Base-by-base conservation (phyloP, 1,284 basidiomycete genomes). In the Ceratobasidium sp. region DNA sequence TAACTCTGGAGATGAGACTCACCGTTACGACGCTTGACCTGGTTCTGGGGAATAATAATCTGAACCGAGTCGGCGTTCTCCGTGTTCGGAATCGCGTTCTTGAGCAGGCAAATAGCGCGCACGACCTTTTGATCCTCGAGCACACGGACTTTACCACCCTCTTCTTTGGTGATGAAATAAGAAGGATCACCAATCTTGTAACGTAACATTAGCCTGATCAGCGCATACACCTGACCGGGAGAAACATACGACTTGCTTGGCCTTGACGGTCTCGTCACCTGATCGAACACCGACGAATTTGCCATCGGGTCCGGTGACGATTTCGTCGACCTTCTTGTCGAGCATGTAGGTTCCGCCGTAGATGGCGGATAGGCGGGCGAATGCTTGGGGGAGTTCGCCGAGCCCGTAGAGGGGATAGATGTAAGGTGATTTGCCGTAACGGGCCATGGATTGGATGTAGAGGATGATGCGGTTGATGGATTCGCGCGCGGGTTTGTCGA, bases 331-430 rank as follows among this genome's bases (percentile, higher is more conserved):
- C 69, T 84, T 84, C 82, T 99, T 99, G 84, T 98, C 95, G 69
- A 99, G 89, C 97, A 99, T 99, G 82, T 99, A 99, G 16, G 97
- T 99, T 62, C 97, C 97, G 66, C 97, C 97, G 78, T 99, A 98
- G 78, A 99, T 98, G 74, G 97, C 97, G 73, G 92, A 95, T 69
- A 98, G 85, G 77, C 97, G 94, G 16, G 97, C 97, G 77, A 99
- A 99, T 1, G 96, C 94, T 78, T 99, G 97, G 21, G 97, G 97
- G 57, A 99, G 89, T 80, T 99, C 97, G 74, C 97, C 97, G 59
- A 99, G 90, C 73, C 97, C 97, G 79, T 99, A 99, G 64, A 98
- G 86, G 14, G 97, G 97, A 82, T 99, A 99, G 78, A 99, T 98
- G 84, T 99, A 99, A 2, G 97, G 97, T 19, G 97, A 99, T 80